Conservation (phyloP, 2,329 filamentous ascomycete genomes). For the Colletotrichum salicis region DNA sequence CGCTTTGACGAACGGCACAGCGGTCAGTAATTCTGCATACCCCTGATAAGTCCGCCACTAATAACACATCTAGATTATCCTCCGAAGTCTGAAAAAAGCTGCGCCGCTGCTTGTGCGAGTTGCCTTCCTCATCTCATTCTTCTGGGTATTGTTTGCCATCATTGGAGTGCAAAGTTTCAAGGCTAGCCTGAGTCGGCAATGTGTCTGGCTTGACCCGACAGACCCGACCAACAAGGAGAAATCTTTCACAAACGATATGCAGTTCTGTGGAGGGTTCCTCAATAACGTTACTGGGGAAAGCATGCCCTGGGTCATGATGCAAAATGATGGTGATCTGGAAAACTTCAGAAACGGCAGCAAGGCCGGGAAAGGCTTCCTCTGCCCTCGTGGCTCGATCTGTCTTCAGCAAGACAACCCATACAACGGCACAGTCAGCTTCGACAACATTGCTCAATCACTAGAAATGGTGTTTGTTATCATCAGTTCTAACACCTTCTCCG, state of each 20-base stretch:
- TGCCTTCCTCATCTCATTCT: conserved; percentile 93
- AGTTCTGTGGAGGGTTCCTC: conserved; percentile 89
- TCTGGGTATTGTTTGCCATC: conserved; percentile 97
- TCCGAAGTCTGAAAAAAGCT: conserved; percentile 94
- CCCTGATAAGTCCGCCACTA: conserved; percentile 26
- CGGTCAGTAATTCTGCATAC: conserved; percentile 65
- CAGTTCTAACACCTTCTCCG: conserved; percentile 96
- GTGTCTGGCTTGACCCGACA: conserved; percentile 78
- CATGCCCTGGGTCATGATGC: conserved; percentile 72
- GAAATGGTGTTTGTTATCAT: conserved; percentile 98
- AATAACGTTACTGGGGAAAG: conserved; percentile 64
- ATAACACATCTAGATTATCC: conserved; percentile 73
- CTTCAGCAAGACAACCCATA: conserved; percentile 82
- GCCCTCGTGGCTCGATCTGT: conserved; percentile 84
- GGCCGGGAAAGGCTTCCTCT: conserved; percentile 85
- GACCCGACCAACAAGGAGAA: conserved; percentile 64
- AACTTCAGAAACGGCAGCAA: conserved; percentile 62
- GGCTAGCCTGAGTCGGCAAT: conserved; percentile 79
- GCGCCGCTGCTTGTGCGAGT: conserved; percentile 92
- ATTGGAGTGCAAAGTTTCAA: conserved; percentile 97
- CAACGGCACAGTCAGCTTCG: conserved; percentile 89
- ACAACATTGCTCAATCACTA: conserved; percentile 91
- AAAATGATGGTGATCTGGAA: conserved; percentile 44
- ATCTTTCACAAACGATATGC: conserved; percentile 71
- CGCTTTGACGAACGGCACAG: conserved; percentile 90